Base-by-base conservation (phyloP, 192 early-diverging fungal species). In the Linnemannia exigua region DNA sequence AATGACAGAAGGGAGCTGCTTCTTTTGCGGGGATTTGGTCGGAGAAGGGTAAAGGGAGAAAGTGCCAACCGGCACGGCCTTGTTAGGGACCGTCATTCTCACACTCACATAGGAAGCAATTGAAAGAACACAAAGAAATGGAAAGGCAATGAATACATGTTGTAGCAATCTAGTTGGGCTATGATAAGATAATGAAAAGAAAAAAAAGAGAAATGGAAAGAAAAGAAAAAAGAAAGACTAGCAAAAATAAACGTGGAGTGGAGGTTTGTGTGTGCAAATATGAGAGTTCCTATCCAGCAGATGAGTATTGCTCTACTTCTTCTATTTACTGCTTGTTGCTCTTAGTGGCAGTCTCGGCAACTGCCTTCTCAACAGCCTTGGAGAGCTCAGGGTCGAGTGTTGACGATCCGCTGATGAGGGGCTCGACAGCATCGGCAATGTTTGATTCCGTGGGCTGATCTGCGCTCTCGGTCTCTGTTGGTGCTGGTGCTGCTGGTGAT, bases 361-460 rank as follows among this genome's bases (percentile, higher is more conserved):
- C 73, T 2, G 83, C 72, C 83, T 85, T 79, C 68, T 85, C 83
- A 36, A 79, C 76, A 9, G 73, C 73, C 73, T 85, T 51, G 44
- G 83, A 79, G 22, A 85, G 77, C 67, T 85, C 58, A 36, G 83
- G 68, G 31, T 75, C 73, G 2, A 78, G 67, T 20, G 73, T 85
- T 25, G 68, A 47, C 11, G 77, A 70, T 75, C 71, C 77, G 36
- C 58, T 79, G 54, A 76, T 69, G 15, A 75, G 67, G 35, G 83
- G 83, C 48, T 85, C 83, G 25, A 79, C 69, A 19, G 35, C 83
- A 63, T 79, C 68, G 1, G 77, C 12, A 17, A 85, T 70, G 35
- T 47, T 63, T 15, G 83, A 79, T 58, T 85, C 77, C 70, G 83
- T 79, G 17, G 83, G 74, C 46, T 76, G 73, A 31, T 72, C 69